A percentile compares a stretch with the other conserved stretches of the same genome.
These are phyloP conservation scores for Rhizopogon sp. DNA, from an alignment of 768 basidiomycete species.

Conservation along the genomic window DNA sequence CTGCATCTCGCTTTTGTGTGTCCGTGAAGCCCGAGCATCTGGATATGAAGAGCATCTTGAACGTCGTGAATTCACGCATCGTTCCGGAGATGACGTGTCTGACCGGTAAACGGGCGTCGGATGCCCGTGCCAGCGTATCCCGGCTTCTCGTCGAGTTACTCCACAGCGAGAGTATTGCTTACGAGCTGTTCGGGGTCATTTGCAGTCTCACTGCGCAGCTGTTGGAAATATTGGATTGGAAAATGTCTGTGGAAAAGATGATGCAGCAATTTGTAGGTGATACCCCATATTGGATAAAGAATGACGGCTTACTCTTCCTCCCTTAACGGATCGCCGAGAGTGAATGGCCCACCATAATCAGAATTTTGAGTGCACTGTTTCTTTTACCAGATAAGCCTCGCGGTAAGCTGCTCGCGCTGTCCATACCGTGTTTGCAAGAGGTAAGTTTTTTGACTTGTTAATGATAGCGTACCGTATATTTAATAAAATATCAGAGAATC, in stretches of 20 bases:
- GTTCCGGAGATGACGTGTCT: conserved; percentile 45
- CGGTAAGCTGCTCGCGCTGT: conserved; percentile 31
- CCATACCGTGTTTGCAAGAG: conserved; percentile 46
- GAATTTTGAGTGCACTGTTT: conserved; percentile 38
- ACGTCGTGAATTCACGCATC: conserved; percentile 38
- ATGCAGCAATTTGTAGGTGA: conserved; percentile 38
- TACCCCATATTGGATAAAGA: background rate
- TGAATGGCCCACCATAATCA: conserved; percentile 39
- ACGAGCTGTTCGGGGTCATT: conserved; percentile 26
- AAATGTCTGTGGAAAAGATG: conserved; percentile 33
- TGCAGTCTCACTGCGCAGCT: conserved; percentile 36
- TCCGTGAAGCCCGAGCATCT: background rate
- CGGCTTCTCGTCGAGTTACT: conserved; percentile 40
- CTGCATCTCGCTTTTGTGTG: conserved; percentile 3
- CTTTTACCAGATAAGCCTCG: conserved; percentile 45
- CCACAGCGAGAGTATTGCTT: conserved; percentile 20
- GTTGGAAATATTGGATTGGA: conserved; percentile 35
- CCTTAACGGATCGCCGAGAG: conserved; percentile 30
- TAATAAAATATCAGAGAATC: conserved; percentile 39
- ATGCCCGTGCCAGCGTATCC: conserved; percentile 35
- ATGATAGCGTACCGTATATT: background rate
- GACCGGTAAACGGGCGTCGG: conserved; percentile 21
- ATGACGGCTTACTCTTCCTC: background rate
- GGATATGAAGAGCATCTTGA: conserved; percentile 30
- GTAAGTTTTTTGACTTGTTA: conserved; percentile 27